Conservation (phyloP, 305 asterid species). For the Rubia occidens region DNA sequence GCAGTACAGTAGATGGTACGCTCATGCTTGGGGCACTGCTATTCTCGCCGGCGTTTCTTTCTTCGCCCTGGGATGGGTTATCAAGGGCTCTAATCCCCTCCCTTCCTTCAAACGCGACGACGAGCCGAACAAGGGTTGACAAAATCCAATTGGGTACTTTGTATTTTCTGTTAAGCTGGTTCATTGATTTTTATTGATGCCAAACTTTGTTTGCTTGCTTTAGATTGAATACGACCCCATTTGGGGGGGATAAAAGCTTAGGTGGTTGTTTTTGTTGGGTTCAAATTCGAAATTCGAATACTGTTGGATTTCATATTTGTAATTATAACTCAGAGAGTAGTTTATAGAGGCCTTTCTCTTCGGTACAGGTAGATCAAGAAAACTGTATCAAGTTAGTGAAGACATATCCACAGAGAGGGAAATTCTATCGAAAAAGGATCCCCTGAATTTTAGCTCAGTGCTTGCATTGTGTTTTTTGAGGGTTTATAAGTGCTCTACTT, state of each 20-base stretch:
- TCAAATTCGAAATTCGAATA: too few species aligned
- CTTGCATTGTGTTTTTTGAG: not conserved
- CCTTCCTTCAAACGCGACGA: conserved; percentile 39
- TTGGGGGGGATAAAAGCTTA: not conserved
- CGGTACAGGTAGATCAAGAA: not conserved
- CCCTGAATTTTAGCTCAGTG: not conserved
- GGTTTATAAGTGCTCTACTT: too few species aligned
- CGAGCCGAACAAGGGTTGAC: conserved; percentile 24
- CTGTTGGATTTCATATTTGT: not conserved
- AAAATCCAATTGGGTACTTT: conserved; percentile 7
- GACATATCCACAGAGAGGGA: not conserved
- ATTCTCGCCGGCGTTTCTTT: conserved; percentile 86
- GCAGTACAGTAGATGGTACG: conserved; percentile 85
- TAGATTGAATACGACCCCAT: too few species aligned
- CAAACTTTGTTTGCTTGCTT: not conserved
- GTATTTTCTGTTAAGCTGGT: not conserved
- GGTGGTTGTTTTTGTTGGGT: not conserved
- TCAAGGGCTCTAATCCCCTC: conserved; percentile 76
- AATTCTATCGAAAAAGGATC: not conserved
- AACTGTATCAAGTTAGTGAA: not conserved
- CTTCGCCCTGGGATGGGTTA: conserved; percentile 81
- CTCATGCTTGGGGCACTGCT: conserved; percentile 96
- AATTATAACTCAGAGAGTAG: not conserved
- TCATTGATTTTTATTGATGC: not conserved
- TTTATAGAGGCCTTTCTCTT: not conserved